phyloP scores from a whole-genome alignment of 1,139 yeast species.

The Kodamaea alishanica region DNA sequence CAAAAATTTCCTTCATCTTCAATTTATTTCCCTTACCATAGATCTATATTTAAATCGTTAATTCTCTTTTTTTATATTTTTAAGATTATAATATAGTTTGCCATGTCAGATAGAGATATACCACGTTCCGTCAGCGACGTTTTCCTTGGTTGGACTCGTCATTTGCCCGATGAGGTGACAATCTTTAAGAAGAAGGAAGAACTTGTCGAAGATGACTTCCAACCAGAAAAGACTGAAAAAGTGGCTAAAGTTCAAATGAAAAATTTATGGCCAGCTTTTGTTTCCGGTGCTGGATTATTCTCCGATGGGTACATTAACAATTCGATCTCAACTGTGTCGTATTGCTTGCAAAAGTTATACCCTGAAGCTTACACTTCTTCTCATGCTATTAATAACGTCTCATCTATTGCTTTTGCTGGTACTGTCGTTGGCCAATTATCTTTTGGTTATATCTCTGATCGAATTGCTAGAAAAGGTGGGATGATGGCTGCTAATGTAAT shows the following conservation, averaged over 20 bases:
- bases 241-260: constrained; percentile 23
- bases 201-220: constrained; percentile 15
- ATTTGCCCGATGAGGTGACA: constrained; percentile 36
- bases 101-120: constrained; percentile 50
- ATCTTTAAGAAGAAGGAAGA: constrained; percentile 25
- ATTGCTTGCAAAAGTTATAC: constrained; percentile 30
- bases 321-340: constrained; percentile 46
- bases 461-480: constrained; percentile 46
- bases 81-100: no score
- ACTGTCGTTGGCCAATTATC: constrained; percentile 49
- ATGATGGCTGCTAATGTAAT: constrained; percentile 44
- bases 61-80: no score
- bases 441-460: constrained; percentile 44
- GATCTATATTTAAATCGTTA: no score
- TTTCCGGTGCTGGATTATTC: constrained; percentile 47
- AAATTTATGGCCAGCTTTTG: constrained; percentile 23
- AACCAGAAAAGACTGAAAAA: constrained; percentile 21
- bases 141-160: constrained; percentile 37
- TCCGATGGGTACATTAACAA: constrained; percentile 54
- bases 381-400: constrained; percentile 43
- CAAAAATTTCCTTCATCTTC: no score
- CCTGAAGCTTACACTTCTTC: constrained; percentile 29
- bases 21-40: no score
- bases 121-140: constrained; percentile 41
- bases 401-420: constrained; percentile 48